Evolutionary conservation across 2,329 filamentous ascomycete species (phyloP).

Genomic region (Cladosporium colombiae): DNA sequence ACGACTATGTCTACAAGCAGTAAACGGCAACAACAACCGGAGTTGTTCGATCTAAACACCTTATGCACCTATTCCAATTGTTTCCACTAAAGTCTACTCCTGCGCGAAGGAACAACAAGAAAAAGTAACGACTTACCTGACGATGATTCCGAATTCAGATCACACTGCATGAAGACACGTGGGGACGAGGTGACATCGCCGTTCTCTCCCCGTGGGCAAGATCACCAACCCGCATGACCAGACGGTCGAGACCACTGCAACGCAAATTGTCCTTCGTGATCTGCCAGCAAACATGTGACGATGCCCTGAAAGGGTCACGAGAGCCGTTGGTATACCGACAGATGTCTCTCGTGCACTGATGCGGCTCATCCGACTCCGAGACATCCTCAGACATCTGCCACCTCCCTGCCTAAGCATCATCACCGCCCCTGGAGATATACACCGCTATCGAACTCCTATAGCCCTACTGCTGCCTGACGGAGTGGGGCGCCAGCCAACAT

Average conservation of each 20-base stretch:
- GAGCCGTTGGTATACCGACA: neutral
- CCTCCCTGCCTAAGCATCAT: neutral
- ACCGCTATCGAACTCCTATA: neutral
- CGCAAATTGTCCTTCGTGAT: neutral
- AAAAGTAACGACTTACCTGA: neutral
- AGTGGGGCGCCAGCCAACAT: neutral
- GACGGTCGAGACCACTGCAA: neutral
- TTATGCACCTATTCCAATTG: neutral
- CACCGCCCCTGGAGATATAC: neutral
- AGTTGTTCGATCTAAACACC: neutral
- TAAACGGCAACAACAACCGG: neutral
- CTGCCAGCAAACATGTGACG: neutral
- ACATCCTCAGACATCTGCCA: slow-evolving; percentile 6
- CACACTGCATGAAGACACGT: slow-evolving; percentile 2
- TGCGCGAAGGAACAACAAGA: neutral
- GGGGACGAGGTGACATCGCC: neutral
- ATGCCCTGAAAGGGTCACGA: neutral
- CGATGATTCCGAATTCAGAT: neutral
- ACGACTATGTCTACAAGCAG: neutral
- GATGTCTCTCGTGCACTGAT: neutral
- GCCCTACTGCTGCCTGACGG: neutral
- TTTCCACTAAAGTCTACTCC: neutral
- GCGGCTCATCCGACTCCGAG: neutral
- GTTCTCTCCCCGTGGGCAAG: neutral
- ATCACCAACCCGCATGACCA: neutral